A percentile compares a stretch with the other conserved stretches of the same genome.
Evolutionary conservation across 768 basidiomycete genomes (phyloP).

Genomic region (Tulasnella sp.): DNA sequence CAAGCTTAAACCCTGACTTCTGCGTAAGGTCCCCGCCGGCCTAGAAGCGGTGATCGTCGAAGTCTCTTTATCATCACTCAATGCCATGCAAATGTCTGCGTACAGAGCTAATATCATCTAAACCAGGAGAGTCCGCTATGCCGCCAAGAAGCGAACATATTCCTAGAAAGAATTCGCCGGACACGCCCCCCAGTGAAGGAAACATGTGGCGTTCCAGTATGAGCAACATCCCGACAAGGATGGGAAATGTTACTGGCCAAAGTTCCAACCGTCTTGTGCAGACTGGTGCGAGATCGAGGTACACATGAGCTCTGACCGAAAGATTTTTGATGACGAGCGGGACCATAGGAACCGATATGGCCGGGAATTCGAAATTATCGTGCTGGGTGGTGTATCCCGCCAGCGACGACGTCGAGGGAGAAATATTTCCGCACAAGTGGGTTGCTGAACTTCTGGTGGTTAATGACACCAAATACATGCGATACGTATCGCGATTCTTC

Average conservation of each 20-base stretch:
- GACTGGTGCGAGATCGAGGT: too few species aligned
- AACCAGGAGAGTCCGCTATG: neutral
- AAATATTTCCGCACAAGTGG: too few species aligned
- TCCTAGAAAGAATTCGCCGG: neutral
- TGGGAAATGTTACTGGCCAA: neutral
- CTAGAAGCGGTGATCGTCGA: slow-evolving; percentile 3
- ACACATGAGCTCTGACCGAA: too few species aligned
- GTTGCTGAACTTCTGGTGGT: too few species aligned
- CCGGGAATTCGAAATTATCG: too few species aligned
- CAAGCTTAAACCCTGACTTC: neutral
- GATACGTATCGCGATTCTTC: too few species aligned
- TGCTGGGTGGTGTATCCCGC: too few species aligned
- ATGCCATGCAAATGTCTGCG: neutral
- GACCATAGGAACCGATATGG: too few species aligned
- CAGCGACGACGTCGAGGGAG: too few species aligned
- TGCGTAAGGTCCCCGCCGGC: neutral
- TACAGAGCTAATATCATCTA: neutral
- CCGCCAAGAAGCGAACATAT: neutral
- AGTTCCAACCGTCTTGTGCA: too few species aligned
- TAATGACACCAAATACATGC: too few species aligned
- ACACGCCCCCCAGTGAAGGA: neutral
- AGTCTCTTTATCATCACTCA: slow-evolving; percentile 2
- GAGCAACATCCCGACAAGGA: neutral
- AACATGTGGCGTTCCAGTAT: neutral
- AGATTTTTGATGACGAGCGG: too few species aligned